phyloP scores from a whole-genome alignment of 1,284 basidiomycete genomes.

The Termitomyces sp. region DNA sequence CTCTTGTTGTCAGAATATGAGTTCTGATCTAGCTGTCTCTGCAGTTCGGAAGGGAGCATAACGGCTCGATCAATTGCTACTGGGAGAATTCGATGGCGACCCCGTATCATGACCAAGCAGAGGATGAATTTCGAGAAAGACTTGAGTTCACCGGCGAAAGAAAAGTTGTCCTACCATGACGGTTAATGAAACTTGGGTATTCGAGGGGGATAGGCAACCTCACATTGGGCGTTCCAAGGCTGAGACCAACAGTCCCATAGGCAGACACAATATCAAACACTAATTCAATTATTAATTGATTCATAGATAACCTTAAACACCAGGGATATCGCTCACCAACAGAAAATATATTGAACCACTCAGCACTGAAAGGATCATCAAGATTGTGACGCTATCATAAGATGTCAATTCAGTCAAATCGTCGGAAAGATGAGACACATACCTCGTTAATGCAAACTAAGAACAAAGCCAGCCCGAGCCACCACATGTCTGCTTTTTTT shows the following conservation, averaged over 20 bases:
- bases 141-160: slow-evolving; percentile 74
- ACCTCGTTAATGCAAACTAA: slow-evolving; percentile 87
- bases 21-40: slow-evolving; percentile 17
- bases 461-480: slow-evolving; percentile 75
- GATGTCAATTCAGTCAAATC: slow-evolving; percentile 4
- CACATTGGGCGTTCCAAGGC: slow-evolving; percentile 63
- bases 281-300: slow-evolving; percentile 22
- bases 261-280: slow-evolving; percentile 89
- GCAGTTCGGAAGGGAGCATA: slow-evolving; percentile 62
- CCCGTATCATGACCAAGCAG: slow-evolving; percentile 86
- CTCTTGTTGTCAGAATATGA: slow-evolving; percentile 11
- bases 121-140: slow-evolving; percentile 87
- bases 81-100: slow-evolving; percentile 85
- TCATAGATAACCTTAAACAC: slow-evolving; percentile 1
- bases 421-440: slow-evolving; percentile 15
- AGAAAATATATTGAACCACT: slow-evolving; percentile 79
- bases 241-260: slow-evolving; percentile 88
- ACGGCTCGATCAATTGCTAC: slow-evolving; percentile 88
- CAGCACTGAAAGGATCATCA: slow-evolving; percentile 41
- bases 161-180: slow-evolving; percentile 58
- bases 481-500: slow-evolving; percentile 75
- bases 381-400: slow-evolving; percentile 49
- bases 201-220: slow-evolving; percentile 24
- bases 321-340: slow-evolving; percentile 44
- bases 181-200: background rate